Conservation (phyloP, 2,329 filamentous ascomycete species). For the Sporothrix dimorphospora region DNA sequence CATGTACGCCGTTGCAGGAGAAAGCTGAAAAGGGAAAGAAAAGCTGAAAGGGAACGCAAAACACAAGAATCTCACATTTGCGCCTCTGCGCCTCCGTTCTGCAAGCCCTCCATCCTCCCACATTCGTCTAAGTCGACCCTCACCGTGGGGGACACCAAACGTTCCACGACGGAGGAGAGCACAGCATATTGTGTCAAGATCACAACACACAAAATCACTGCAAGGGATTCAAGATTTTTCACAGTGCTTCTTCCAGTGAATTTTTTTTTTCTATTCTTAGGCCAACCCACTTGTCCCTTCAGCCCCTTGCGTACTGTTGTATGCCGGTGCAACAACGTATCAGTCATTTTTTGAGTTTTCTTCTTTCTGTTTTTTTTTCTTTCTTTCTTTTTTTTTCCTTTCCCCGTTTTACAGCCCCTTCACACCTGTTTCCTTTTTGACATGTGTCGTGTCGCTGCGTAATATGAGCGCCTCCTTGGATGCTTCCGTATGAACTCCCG, state of each 20-base stretch:
- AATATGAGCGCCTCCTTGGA: not conserved
- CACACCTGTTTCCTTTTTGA: not conserved
- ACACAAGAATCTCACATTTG: not conserved
- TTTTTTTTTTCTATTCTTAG: not conserved
- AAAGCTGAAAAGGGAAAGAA: slow-evolving; percentile 3
- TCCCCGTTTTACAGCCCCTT: not conserved
- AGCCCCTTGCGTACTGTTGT: not conserved
- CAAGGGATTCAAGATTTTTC: not conserved
- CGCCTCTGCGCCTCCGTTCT: not conserved
- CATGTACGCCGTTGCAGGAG: not conserved
- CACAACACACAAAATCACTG: not conserved
- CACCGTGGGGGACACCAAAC: not conserved
- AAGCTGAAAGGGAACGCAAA: not conserved
- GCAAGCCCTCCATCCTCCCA: not conserved
- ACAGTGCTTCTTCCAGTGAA: not conserved
- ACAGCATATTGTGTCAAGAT: not conserved
- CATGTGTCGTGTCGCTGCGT: not conserved
- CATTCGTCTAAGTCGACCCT: not conserved
- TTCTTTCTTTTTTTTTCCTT: not conserved
- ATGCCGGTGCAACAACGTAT: not conserved
- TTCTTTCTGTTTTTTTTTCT: not conserved
- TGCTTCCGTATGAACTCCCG: not conserved
- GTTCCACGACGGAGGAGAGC: not conserved
- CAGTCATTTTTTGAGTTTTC: not conserved
- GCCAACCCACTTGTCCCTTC: not conserved